These are phyloP conservation scores for Babesia ovis DNA, from an alignment of 169 alveolate species.

Conservation along the genomic window DNA sequence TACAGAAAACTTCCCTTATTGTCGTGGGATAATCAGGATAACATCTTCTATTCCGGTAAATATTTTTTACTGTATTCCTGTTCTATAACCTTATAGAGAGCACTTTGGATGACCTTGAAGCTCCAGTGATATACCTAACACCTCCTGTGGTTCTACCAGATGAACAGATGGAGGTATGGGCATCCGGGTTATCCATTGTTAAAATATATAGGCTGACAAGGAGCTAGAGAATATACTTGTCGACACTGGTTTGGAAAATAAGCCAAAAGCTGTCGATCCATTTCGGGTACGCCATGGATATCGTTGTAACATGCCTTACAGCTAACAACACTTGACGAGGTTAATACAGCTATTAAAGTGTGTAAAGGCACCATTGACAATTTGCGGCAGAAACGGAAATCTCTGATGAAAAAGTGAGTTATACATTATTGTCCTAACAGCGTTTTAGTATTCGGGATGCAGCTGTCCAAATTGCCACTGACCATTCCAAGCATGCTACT, in stretches of 20 bases:
- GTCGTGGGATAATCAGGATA: neutral
- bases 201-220: conserved; percentile 22
- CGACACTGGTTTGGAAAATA: conserved; percentile 44
- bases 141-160: conserved; percentile 58
- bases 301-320: neutral
- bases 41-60: neutral
- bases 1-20: neutral
- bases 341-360: conserved; percentile 11
- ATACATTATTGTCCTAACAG: neutral
- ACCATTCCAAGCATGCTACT: conserved; percentile 1
- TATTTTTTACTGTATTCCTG: no score
- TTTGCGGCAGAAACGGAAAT: conserved; percentile 16
- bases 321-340: conserved; percentile 32
- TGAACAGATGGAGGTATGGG: conserved; percentile 49
- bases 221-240: conserved; percentile 43
- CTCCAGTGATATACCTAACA: conserved; percentile 56
- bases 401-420: conserved; percentile 20
- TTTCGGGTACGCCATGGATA: conserved; percentile 13
- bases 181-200: neutral
- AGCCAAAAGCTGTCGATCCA: conserved; percentile 35
- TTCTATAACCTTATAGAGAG: neutral
- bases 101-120: conserved; percentile 32
- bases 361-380: conserved; percentile 9
- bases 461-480: conserved; percentile 24
- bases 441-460: conserved; percentile 23